A percentile compares a stretch with the other conserved stretches of the same genome.
These are phyloP conservation scores for Recurvomyces mirabilis DNA, from an alignment of 495 filamentous ascomycete species.

Conservation along the genomic window DNA sequence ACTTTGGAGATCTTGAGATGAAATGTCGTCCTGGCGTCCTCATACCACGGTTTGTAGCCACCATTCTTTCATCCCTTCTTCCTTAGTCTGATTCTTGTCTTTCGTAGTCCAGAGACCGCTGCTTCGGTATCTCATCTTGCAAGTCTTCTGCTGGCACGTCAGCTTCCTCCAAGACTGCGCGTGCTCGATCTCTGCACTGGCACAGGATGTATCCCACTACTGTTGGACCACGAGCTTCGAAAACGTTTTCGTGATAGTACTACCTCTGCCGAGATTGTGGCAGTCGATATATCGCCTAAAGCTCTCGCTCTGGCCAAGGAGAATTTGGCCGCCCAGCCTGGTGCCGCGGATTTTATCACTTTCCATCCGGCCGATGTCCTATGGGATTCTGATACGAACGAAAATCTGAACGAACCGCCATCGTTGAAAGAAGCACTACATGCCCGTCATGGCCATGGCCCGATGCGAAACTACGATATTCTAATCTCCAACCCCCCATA, in stretches of 20 bases:
- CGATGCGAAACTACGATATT: slow-evolving; percentile 44
- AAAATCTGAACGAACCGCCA: background rate
- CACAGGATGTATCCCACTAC: slow-evolving; percentile 79
- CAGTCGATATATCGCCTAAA: slow-evolving; percentile 47
- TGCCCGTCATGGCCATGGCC: background rate
- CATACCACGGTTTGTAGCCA: slow-evolving; percentile 57
- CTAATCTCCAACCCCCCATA: slow-evolving; percentile 87
- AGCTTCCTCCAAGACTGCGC: slow-evolving; percentile 30
- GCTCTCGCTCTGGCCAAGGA: slow-evolving; percentile 51
- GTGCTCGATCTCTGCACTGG: slow-evolving; percentile 84
- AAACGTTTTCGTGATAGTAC: background rate
- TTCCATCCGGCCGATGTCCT: no score
- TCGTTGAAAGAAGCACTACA: no score
- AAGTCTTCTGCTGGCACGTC: background rate
- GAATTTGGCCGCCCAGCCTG: slow-evolving; percentile 38
- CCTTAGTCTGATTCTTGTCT: slow-evolving; percentile 3
- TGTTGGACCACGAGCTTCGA: slow-evolving; percentile 41
- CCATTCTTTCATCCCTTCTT: background rate
- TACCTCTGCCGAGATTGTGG: slow-evolving; percentile 23
- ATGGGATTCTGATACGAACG: no score
- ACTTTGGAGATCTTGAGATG: slow-evolving; percentile 78
- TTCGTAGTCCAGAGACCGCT: slow-evolving; percentile 30
- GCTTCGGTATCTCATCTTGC: slow-evolving; percentile 22
- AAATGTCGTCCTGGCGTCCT: slow-evolving; percentile 62
- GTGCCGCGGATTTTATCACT: no score